Evolutionary conservation across 1,284 basidiomycete species (phyloP), one percentile per base, ranked within the genome.

Genomic region (Phylloboletellus chloephorus): DNA sequence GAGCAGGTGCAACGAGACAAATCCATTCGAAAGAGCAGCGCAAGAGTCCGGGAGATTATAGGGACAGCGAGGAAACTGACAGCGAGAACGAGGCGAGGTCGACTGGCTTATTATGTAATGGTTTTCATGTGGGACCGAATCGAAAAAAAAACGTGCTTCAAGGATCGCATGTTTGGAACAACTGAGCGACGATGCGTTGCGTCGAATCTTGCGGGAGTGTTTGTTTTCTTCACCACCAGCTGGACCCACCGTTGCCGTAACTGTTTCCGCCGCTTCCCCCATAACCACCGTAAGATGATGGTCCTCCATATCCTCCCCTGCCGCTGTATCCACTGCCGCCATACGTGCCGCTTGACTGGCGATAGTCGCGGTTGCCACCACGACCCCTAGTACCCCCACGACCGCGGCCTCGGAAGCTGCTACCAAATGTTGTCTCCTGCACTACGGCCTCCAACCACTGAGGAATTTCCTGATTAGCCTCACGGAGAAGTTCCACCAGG

Each of bases 391-490:
- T 72, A 34, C 76, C 71, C 21, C 84, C 71, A 16, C 85, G 73
- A 25, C 84, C 74, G 51, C 79, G 68, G 28, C 78, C 72, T n/a
- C 76, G 68, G 51, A 60, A 72, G 29, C 65, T 50, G 31, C 67
- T 60, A 34, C 79, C 72, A 58, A 86, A 93, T 37, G 82, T 74
- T 31, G 79, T 73, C 69, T 98, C 94, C 44, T 84, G 78, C 4
- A 85, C 82, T 41, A 96, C 82, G 17, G 82, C 81, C 61, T 93
- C 88, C 42, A 98, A 74, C 93, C 94, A 98, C n/a, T 64, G 50
- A 3, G 94, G 94, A 40, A 93, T 84, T 47, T 96, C 93, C 67
- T 98, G 96, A 67, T 98, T 95, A 33, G 95, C 95, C 67, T 98
- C 95, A 47, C 89, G 82, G 39, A 98, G 79, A 10, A 98, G 77